These are phyloP conservation scores for Kwoniella heveanensis DNA, from an alignment of 768 basidiomycete genomes.

Conservation along the genomic window DNA sequence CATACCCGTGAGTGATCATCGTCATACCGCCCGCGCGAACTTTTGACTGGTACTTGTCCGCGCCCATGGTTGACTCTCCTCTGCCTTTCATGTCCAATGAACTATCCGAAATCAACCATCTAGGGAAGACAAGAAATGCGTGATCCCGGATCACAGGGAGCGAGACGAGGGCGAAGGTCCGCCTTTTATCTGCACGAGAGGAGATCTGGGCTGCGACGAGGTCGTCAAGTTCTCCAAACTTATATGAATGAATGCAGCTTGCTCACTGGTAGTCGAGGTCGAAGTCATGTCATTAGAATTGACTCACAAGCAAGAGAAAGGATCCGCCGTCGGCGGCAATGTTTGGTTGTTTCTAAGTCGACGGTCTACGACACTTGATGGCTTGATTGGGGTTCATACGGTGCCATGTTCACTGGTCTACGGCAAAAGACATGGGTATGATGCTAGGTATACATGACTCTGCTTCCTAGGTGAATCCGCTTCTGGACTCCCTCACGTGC, in stretches of 20 bases:
- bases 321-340: too few species aligned
- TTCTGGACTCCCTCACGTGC: too few species aligned
- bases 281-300: too few species aligned
- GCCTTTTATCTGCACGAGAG: constrained; percentile 43
- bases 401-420: too few species aligned
- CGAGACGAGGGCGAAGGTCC: constrained; percentile 51
- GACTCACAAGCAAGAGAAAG: too few species aligned
- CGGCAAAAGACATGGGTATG: not conserved
- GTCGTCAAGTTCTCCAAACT: constrained; percentile 26
- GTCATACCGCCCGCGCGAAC: not conserved
- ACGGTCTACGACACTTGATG: too few species aligned
- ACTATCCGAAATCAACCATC: not conserved
- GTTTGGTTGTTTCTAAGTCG: too few species aligned
- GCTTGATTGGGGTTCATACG: too few species aligned
- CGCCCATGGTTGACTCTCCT: too few species aligned
- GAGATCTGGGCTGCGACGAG: constrained; percentile 35
- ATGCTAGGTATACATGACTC: constrained; percentile 17
- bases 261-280: too few species aligned
- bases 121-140: constrained; percentile 51
- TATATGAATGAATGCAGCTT: constrained; percentile 34
- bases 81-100: not conserved
- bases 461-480: too few species aligned
- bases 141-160: constrained; percentile 37
- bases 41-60: not conserved
- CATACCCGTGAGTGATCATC: constrained; percentile 43